Conservation (phyloP, 2,329 filamentous ascomycete genomes). For the Arthrobotrys musiformis region DNA sequence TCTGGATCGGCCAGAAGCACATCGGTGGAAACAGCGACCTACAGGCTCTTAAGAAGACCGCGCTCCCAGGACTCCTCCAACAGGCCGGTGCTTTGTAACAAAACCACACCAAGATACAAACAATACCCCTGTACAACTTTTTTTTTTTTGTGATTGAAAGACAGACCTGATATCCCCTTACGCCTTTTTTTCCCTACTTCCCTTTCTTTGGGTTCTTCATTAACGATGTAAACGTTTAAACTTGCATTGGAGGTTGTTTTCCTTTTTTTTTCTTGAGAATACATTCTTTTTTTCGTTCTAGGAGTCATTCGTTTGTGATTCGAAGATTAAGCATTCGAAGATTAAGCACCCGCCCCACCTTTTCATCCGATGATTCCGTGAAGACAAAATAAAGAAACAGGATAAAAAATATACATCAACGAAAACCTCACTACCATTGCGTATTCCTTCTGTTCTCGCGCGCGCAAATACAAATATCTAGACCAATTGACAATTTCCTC, state of each 20-base stretch:
- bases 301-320: background rate
- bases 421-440: too few species aligned
- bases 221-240: background rate
- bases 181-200: background rate
- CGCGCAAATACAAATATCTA: too few species aligned
- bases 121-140: slow-evolving; percentile 11
- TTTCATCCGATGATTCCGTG: too few species aligned
- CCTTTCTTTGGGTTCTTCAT: background rate
- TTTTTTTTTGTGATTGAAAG: too few species aligned
- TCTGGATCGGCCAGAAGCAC: slow-evolving; percentile 90
- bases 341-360: too few species aligned
- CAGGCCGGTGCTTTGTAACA: slow-evolving; percentile 72
- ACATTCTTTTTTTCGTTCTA: background rate
- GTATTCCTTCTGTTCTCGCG: too few species aligned
- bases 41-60: slow-evolving; percentile 70
- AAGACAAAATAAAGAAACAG: too few species aligned
- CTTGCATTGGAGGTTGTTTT: slow-evolving; percentile 11
- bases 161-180: background rate
- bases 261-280: background rate
- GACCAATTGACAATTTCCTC: too few species aligned
- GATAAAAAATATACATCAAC: too few species aligned
- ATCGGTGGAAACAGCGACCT: slow-evolving; percentile 96
- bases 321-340: background rate
- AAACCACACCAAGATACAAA: background rate
- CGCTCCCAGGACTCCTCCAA: slow-evolving; percentile 75